Conservation (phyloP, 352 stramenopile species). For the Globisporangium ultimum region DNA sequence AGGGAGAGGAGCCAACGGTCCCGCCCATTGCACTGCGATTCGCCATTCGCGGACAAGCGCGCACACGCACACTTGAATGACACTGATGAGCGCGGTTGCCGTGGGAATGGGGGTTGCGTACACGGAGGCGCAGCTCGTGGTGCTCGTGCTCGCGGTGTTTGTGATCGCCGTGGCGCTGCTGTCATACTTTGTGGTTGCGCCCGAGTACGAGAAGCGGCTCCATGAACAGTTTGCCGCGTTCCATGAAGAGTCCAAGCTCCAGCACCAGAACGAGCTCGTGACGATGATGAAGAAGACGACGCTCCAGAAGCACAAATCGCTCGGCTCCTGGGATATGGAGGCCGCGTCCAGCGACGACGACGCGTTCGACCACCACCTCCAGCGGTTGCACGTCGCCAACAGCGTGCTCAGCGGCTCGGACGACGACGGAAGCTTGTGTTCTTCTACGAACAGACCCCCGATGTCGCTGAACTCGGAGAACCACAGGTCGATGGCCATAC, state of each 20-base stretch:
- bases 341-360: conserved; percentile 46
- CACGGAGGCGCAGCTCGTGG: conserved; percentile 48
- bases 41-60: too few species aligned
- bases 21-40: too few species aligned
- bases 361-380: conserved; percentile 13
- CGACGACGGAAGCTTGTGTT: conserved; percentile 11
- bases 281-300: conserved; percentile 25
- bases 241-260: neutral
- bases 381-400: neutral
- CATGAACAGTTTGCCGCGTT: conserved; percentile 53
- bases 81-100: neutral
- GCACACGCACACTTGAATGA: too few species aligned
- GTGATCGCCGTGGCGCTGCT: conserved; percentile 57
- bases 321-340: conserved; percentile 43
- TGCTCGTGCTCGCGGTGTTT: conserved; percentile 47
- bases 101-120: conserved; percentile 23
- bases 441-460: neutral
- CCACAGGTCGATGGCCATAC: conserved; percentile 4
- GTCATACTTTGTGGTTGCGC: conserved; percentile 79
- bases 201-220: conserved; percentile 71
- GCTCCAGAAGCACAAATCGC: conserved; percentile 36
- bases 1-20: too few species aligned
- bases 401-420: neutral
- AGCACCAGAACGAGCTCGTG: conserved; percentile 14
- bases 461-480: conserved; percentile 12